phyloP scores from a whole-genome alignment of 108 stramenopile genomes.

The Cyclostephanos tholiformis region DNA sequence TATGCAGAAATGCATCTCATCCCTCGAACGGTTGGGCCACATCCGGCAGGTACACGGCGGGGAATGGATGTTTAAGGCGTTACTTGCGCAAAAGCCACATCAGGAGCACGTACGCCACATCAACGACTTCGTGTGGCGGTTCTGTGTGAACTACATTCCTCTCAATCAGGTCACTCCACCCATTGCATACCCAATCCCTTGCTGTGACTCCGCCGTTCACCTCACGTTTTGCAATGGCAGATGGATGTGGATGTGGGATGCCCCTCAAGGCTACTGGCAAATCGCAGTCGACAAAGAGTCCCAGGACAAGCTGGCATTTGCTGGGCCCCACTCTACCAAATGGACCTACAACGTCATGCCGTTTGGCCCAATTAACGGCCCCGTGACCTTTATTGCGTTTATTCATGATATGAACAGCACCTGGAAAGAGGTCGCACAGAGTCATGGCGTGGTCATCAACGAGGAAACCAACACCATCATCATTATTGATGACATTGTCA shows the following conservation, averaged over 20 bases:
- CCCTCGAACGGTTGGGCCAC: not conserved
- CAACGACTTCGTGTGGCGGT: not conserved
- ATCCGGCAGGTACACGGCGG: not conserved
- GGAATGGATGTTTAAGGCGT: not conserved
- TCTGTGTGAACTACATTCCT: not conserved
- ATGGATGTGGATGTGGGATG: not conserved
- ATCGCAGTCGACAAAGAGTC: not conserved
- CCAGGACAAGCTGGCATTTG: not conserved
- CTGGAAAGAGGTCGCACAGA: not conserved
- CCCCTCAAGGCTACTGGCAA: not conserved
- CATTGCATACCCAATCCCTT: not conserved
- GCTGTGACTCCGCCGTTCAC: not conserved
- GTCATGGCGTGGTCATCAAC: not conserved
- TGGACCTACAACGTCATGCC: conserved; percentile 8
- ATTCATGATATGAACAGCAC: not conserved
- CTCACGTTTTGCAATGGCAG: not conserved
- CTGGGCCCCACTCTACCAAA: not conserved
- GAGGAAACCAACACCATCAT: not conserved
- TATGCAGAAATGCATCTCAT: not conserved
- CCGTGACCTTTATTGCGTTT: not conserved
- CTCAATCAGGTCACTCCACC: not conserved
- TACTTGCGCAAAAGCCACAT: not conserved
- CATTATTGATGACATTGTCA: not conserved
- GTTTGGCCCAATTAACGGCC: not conserved
- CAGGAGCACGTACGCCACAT: not conserved